Evolutionary conservation across 352 stramenopile genomes (phyloP).

Genomic region (Phytophthora citricola): DNA sequence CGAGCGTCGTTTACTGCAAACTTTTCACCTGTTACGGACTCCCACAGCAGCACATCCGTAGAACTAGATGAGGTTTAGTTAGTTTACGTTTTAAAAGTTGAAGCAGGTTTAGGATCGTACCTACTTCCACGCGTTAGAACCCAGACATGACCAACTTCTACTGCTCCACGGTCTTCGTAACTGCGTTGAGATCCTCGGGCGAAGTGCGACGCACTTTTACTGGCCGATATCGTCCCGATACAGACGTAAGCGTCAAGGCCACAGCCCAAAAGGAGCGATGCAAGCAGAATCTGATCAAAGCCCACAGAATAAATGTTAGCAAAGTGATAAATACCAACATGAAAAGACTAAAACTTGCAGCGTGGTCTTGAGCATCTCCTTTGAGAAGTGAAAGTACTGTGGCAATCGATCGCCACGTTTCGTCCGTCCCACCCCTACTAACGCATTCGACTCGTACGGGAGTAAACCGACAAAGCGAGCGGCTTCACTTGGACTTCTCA

Average conservation of each 20-base stretch:
- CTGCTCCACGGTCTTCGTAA: conserved; percentile 22
- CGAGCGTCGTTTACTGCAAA: conserved; percentile 35
- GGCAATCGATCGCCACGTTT: conserved; percentile 81
- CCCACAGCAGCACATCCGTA: conserved; percentile 69
- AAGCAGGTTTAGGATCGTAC: conserved; percentile 1
- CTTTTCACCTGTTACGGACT: conserved; percentile 72
- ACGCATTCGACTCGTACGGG: conserved; percentile 59
- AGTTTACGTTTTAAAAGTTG: background rate
- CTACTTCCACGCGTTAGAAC: conserved; percentile 63
- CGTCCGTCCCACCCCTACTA: conserved; percentile 66
- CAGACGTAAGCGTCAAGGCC: conserved; percentile 89
- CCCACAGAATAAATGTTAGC: too few relatives aligned
- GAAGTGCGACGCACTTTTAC: conserved; percentile 36
- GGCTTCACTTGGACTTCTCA: conserved; percentile 82
- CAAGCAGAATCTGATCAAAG: conserved; percentile 68
- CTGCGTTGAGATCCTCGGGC: conserved; percentile 16
- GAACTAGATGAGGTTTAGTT: conserved; percentile 5
- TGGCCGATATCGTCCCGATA: conserved; percentile 74
- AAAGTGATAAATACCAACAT: background rate
- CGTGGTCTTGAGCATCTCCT: conserved; percentile 87
- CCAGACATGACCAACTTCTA: conserved; percentile 80
- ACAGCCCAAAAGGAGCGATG: conserved; percentile 89
- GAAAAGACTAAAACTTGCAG: conserved; percentile 38
- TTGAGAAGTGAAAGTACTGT: conserved; percentile 76
- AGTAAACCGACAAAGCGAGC: conserved; percentile 87